These are phyloP conservation scores for Terana coerulea DNA, from an alignment of 768 basidiomycete genomes.

Conservation along the genomic window DNA sequence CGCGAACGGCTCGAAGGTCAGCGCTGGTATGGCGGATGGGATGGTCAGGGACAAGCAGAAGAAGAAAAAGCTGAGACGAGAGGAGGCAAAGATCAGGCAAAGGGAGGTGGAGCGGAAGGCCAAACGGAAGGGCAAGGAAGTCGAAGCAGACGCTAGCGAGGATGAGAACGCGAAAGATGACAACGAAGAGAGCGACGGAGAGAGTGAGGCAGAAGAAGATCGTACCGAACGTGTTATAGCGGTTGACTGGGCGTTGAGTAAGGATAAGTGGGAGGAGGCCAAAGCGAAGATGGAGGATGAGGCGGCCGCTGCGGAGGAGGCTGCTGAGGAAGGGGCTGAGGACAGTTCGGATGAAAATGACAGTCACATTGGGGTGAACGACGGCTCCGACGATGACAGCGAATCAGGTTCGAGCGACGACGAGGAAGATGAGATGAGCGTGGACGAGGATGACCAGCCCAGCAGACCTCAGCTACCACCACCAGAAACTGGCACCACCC, in stretches of 20 bases:
- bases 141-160: conserved; percentile 25
- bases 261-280: conserved; percentile 87
- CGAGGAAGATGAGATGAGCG: conserved; percentile 23
- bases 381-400: conserved; percentile 32
- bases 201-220: conserved; percentile 30
- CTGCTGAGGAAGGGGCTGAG: conserved; percentile 28
- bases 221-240: conserved; percentile 64
- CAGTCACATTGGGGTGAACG: conserved; percentile 42
- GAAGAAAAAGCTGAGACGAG: conserved; percentile 55
- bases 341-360: conserved; percentile 32
- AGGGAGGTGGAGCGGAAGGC: conserved; percentile 31
- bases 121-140: conserved; percentile 19
- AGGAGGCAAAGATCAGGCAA: conserved; percentile 48
- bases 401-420: conserved; percentile 31
- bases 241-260: conserved; percentile 96
- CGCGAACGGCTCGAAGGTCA: conserved; percentile 72
- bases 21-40: conserved; percentile 55
- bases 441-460: conserved; percentile 34
- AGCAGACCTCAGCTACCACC: conserved; percentile 70
- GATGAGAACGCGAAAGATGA: conserved; percentile 30
- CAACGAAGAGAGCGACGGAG: conserved; percentile 34
- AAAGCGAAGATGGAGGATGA: conserved; percentile 48
- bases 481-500: conserved; percentile 84
- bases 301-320: conserved; percentile 28
- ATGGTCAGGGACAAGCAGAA: conserved; percentile 64